Base-by-base conservation (phyloP, 768 basidiomycete species). In the Suillus cothurnatus region DNA sequence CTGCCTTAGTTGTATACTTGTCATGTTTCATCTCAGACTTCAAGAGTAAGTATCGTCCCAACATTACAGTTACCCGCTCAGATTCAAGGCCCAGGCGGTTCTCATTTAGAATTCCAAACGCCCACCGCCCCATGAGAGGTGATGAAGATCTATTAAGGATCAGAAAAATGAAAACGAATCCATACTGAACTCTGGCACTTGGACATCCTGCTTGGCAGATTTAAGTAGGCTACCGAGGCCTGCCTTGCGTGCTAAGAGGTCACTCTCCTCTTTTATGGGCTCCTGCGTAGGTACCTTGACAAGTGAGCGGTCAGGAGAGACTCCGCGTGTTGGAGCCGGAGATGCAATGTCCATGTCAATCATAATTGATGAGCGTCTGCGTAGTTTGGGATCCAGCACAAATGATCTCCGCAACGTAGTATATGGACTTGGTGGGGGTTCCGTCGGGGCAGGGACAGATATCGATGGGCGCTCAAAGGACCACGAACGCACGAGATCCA, bases 401-500 rank as follows among this genome's bases (percentile, higher is more conserved):
- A 86, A 85, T 64, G 79, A 73, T 31, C 80, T 80, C 43, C 84
- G 86, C 19, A 81, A 72, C 17, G 76, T 71, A 11, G 76, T 73
- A 31, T 41, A 59, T 9, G 86, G 82, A 67, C 83, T 85, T 23
- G 85, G 81, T n/a, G 77, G 69, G n/a, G 50, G 59, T 34, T 41
- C 63, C 34, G 61, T 34, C 47, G 64, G 55, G 11, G 59, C 73
- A 21, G 62, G 75, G 26, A 70, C 66, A 17, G 71, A 68, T 55
- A 81, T 81, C 28, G 89, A 85, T 41, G 95, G 94, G 53, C 90
- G 84, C 61, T 92, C 91, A 74, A 97, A 98, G 1, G 93, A 91
- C 96, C 96, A 98, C 0, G 92, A 91, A 32, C 87, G 85, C 45
- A 97, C 89, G 21, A 99, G 88, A 73, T 95, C 89, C 43, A 99